Evolutionary conservation across 768 basidiomycete genomes (phyloP).

Genomic region (Xerocomus potaroensis): DNA sequence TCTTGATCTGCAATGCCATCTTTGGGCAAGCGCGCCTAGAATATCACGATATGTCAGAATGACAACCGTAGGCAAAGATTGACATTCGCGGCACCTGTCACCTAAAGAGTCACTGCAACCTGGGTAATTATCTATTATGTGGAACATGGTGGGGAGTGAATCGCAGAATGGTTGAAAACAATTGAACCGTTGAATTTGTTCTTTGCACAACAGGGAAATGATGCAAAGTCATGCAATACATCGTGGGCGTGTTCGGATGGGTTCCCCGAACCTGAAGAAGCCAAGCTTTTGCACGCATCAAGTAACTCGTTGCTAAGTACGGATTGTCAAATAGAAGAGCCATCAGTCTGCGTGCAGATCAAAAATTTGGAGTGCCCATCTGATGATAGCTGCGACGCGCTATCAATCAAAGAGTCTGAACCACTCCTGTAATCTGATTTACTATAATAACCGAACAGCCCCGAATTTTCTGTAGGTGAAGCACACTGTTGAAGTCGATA

Average conservation of each 20-base stretch:
- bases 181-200: not conserved
- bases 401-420: not conserved
- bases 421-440: not conserved
- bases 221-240: not conserved
- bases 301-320: too few species aligned
- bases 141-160: too few species aligned
- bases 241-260: not conserved
- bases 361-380: not conserved
- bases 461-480: not conserved
- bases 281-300: too few species aligned
- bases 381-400: not conserved
- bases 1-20: not conserved
- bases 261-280: too few species aligned
- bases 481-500: too few species aligned
- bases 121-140: too few species aligned
- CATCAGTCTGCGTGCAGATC: not conserved
- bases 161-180: not conserved
- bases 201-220: not conserved
- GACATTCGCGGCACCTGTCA: too few species aligned
- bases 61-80: too few species aligned
- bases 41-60: not conserved
- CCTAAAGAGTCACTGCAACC: too few species aligned
- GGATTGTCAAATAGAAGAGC: too few species aligned
- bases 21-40: too few species aligned
- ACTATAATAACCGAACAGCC: not conserved